Base-by-base conservation (phyloP, 1,284 basidiomycete genomes). In the Inonotus hispidus region DNA sequence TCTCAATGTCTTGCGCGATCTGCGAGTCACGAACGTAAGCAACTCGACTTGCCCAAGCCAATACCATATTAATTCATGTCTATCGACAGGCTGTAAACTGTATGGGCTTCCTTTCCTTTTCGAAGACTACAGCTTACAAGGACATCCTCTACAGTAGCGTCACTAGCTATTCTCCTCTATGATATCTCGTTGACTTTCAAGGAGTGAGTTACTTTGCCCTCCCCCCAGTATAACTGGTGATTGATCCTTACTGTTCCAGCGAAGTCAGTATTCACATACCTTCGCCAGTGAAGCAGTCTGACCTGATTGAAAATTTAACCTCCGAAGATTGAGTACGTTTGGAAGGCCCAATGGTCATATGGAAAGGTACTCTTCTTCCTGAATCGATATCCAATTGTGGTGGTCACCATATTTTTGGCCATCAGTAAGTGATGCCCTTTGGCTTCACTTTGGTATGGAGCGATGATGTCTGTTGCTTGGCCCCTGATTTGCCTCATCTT, bases 361-460 rank as follows among this genome's bases (percentile, higher is more conserved):
- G 60, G 55, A 21, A 62, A 62, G 58, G n/a, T 54, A 1, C 49
- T 62, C 23, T 62, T 58, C 38, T 58, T 62, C 39, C 37, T 58
- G 11, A 58, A 58, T 25, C 56, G 56, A 11, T 62, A 62, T 46
- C 55, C 60, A 27, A 47, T 53, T 21, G 32, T 58, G 14, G 38
- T 35, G 16, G 39, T 62, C 21, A 58, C 60, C 3, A 27, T 25
- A n/a, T 16, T 59, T 16, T 19, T 59, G 32, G 27, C 41, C 38
- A 23, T 39, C 45, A 53, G 58, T 59, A 39, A 38, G 47, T 39
- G 7, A 43, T 10, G 7, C n/a, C 41, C 41, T n/a, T n/a, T 32
- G 23, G 23, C 11, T 23, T 43, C 58, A 16, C 10, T 23, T 53
- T 32, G 41, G 47, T 49, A 14, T 19, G 29, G 19, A 35, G 4